Evolutionary conservation across 345 rosid genomes (phyloP).

Genomic region (Brassica rapa): DNA sequence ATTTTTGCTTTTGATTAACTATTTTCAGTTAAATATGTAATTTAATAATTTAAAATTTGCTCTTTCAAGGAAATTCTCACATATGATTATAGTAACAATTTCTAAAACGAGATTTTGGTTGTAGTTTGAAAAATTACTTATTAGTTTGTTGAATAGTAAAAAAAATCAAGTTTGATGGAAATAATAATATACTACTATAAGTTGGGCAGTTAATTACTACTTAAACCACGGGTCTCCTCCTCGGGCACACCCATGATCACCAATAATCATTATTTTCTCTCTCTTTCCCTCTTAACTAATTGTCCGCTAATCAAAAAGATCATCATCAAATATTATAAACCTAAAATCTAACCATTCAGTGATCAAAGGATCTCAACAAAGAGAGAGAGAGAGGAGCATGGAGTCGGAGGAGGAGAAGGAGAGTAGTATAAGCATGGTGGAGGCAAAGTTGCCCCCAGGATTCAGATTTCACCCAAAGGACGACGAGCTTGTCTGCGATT

Average conservation of each 20-base stretch:
- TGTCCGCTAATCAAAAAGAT: constrained; percentile 4
- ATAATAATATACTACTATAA: background rate
- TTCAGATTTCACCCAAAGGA: constrained; percentile 88
- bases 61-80: background rate
- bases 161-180: background rate
- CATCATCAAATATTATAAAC: background rate
- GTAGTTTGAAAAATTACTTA: background rate
- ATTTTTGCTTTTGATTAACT: background rate
- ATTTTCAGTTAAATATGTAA: background rate
- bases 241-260: constrained; percentile 30
- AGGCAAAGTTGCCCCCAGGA: constrained; percentile 83
- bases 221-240: constrained; percentile 21
- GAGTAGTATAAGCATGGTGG: constrained; percentile 70
- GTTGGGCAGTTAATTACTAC: constrained; percentile 24
- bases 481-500: constrained; percentile 89
- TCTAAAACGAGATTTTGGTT: background rate
- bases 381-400: constrained; percentile 14
- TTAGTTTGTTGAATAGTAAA: background rate
- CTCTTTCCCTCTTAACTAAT: background rate
- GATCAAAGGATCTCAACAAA: background rate
- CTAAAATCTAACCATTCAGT: background rate
- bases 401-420: constrained; percentile 33
- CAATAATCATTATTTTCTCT: constrained; percentile 18
- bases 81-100: background rate
- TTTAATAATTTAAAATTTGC: background rate